These are phyloP conservation scores for Potentilla sterilis DNA, from an alignment of 306 rosid genomes.

Conservation along the genomic window DNA sequence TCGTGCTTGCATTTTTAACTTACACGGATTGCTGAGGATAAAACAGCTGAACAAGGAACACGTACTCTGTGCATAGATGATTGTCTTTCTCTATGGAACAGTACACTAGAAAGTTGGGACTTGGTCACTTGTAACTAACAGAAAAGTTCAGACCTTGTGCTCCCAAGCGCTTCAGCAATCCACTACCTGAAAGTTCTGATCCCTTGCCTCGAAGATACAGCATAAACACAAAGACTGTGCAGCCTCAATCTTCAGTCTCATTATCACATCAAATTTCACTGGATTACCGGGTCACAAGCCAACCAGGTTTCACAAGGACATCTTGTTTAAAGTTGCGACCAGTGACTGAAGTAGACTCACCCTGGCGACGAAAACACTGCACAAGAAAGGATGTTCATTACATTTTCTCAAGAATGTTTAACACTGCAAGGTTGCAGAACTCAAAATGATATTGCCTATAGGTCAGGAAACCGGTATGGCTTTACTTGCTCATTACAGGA, in stretches of 20 bases:
- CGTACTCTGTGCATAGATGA: neutral
- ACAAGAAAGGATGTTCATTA: constrained; percentile 28
- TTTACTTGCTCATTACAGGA: neutral
- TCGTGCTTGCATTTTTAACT: neutral
- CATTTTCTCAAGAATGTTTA: neutral
- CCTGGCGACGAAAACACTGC: constrained; percentile 97
- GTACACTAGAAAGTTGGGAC: constrained; percentile 4
- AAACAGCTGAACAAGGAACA: constrained; percentile 4
- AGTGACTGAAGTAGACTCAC: constrained; percentile 83
- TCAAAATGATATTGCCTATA: neutral
- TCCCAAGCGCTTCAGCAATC: neutral
- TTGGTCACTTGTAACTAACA: neutral
- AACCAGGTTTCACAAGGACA: constrained; percentile 73
- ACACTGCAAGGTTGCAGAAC: neutral
- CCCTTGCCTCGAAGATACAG: neutral
- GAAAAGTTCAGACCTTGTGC: neutral
- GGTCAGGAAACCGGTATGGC: neutral
- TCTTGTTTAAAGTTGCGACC: constrained; percentile 91
- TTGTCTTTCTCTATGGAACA: neutral
- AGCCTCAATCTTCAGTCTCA: constrained; percentile 2
- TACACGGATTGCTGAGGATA: neutral
- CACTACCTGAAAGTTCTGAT: constrained; percentile 17
- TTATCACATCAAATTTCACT: constrained; percentile 16
- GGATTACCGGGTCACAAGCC: constrained; percentile 77
- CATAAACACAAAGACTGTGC: neutral